Base-by-base conservation (phyloP, 1,284 basidiomycete genomes). In the Heterobasidion parviporum region DNA sequence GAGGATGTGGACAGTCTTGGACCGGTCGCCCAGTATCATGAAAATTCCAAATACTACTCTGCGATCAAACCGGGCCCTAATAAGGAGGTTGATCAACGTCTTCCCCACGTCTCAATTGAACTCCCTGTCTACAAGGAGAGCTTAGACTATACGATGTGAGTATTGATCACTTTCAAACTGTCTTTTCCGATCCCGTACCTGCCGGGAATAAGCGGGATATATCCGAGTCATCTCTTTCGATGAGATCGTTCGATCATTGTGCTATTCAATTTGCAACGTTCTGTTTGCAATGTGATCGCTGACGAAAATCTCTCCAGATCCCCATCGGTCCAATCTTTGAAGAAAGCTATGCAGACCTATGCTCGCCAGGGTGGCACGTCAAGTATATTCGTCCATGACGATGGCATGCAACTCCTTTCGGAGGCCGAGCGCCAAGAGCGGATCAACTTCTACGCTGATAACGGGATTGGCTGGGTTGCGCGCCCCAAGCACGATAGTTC, bases 341-440 rank as follows among this genome's bases (percentile, higher is more conserved):
- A 94, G 71, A 84, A 83, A 66, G 91, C 90, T 0, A 92, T 93
- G 83, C 87, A 88, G 65, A 91, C 88, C 1, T 92, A 92, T 65
- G 88, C 89, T 16, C 77, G 88, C 1, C 89, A 92, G 64, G 89
- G 89, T 16, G 89, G 89, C 9, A 86, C 86, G 0, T 89, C 85
- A 6, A 71, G 80, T 20, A 89, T 92, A 63, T 77, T 92, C 56
- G 74, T 92, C 16, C 85, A 89, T 62, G 89, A 92, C 59, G 87
- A 92, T 65, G 92, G 91, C 15, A 51, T 74, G 52, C 72, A 75
- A 61, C 68, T 75, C 57, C 63, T 74, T 61, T 63, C 66, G 3
- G 69, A 70, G 50, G 65, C 64, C 32, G 72, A 74, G 44, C 70
- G 71, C 35, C 61, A 65, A 45, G 68, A 64, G 56, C 72, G 73